Evolutionary conservation across 1,284 basidiomycete species (phyloP), one percentile per base, ranked within the genome.

Genomic region (Ceratorhiza oryzae-sativae): DNA sequence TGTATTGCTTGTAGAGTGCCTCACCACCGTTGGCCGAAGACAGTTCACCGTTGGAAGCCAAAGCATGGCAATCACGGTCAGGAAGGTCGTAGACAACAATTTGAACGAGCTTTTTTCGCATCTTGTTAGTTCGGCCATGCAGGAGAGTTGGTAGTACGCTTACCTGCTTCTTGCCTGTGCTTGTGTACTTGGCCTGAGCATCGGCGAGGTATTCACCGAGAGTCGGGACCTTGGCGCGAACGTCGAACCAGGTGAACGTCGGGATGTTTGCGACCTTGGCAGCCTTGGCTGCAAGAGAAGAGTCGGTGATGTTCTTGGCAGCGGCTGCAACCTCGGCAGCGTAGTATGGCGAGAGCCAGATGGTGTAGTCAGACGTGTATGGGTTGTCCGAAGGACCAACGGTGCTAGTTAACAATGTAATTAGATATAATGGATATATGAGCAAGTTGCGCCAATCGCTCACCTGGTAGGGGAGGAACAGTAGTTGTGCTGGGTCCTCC

Each of bases 11-110:
- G 81, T 89, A 88, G 76, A 86, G 85, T 71, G 82, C 82, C 71
- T 84, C 81, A 71, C 87, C 87, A 76, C 83, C 82, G 78, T 88
- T 80, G 62, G 84, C 84, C 76, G 88, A 86, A 63, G 79, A 80
- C 80, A 87, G 87, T 79, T 88, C 87, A 80, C 87, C 87, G 76
- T 88, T 88, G 53, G 87, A 89, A 27, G 87, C 86, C 75, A 82
- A 79, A 71, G 87, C 88, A 72, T 87, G 86, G 76, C 88, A 89
- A 75, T 89, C 87, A 80, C 87, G 86, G 75, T 87, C 86, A 49
- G 87, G 87, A 53, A 82, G 77, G 76, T 88, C 86, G 79, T 88
- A 88, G 55, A 89, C 84, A 74, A 88, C 86, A 73, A 89, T 87
- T 76, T 86, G 86, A 30, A 88, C 83, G 62, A 88, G 77, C 42